Evolutionary conservation across 805 yeast genomes (phyloP).

Genomic region (Candida alai): DNA sequence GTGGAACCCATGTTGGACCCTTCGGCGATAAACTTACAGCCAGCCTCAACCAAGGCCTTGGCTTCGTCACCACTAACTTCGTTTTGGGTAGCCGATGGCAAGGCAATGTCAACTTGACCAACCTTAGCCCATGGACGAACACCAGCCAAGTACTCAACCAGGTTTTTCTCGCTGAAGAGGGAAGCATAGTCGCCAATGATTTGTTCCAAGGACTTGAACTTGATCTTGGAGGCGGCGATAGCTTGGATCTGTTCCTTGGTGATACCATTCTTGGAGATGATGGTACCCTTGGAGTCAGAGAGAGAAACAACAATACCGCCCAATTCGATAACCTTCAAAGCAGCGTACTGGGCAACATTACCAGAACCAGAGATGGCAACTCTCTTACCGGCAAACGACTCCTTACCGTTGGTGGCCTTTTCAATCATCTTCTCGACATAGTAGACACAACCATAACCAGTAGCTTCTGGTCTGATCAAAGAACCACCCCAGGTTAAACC

Average conservation of each 20-base stretch:
- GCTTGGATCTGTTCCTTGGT: constrained; percentile 74
- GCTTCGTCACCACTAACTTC: constrained; percentile 98
- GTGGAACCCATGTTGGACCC: constrained; percentile 99
- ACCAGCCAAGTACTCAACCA: constrained; percentile 80
- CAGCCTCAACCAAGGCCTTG: constrained; percentile 86
- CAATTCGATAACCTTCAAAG: constrained; percentile 92
- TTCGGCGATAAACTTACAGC: constrained; percentile 92
- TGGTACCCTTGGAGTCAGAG: constrained; percentile 92
- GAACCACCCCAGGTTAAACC: constrained; percentile 99
- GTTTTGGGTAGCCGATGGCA: constrained; percentile 98
- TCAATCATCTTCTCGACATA: constrained; percentile 97
- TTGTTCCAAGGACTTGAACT: constrained; percentile 71
- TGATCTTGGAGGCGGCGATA: constrained; percentile 73
- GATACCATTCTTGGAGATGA: constrained; percentile 76
- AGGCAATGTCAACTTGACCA: constrained; percentile 89
- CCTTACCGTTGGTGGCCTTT: constrained; percentile 85
- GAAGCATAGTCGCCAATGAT: constrained; percentile 52
- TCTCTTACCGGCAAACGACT: constrained; percentile 85
- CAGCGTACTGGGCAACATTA: constrained; percentile 99
- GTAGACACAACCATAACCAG: constrained; percentile 97
- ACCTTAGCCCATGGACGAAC: constrained; percentile 96
- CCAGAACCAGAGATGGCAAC: constrained; percentile 98
- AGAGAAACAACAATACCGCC: constrained; percentile 94
- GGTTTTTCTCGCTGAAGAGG: constrained; percentile 51
- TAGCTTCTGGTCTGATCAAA: constrained; percentile 97